Evolutionary conservation across 2,329 filamentous ascomycete genomes (phyloP), one percentile per base, ranked within the genome.

Genomic region (Colletotrichum sp.): DNA sequence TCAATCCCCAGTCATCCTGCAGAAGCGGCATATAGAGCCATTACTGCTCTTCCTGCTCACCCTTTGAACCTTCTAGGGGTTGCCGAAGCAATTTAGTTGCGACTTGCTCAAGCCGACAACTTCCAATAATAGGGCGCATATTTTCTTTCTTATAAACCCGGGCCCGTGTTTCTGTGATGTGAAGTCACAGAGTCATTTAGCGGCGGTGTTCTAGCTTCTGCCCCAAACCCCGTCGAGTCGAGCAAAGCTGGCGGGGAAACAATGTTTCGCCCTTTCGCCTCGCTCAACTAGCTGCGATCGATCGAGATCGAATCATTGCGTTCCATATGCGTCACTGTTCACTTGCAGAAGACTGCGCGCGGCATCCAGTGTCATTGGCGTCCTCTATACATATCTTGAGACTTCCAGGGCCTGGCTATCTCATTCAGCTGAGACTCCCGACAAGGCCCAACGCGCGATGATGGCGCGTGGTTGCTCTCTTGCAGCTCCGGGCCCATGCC

Each of bases 341-440:
- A 43, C 18, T 8, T 5, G 38, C 38, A 6, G 38, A 43, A 43
- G 38, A 43, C 38, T n/a, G 18, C 18, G 38, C 38, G 18, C 5
- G 5, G 1, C 16, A n/a, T n/a, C 8, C 38, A 10, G 1, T 12
- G 5, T n/a, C 9, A 3, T n/a, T 2, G 38, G 38, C 0, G 3
- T n/a, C 38, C 18, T 2, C 24, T 24, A 24, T 24, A 24, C 24
- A 24, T 24, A 8, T 43, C 38, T 2, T 43, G 18, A 5, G 18
- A 43, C 38, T 43, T 43, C 8, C 38, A 43, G 18, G 3, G 38
- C 18, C 38, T n/a, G 0, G 38, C 38, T 12, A 18, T 43, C 18
- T 8, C 5, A 13, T 13, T 13, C 32, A 13, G 12, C 12, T 32
- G 12, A 6, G 12, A 13, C 5, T 13, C 32, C 34, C 15, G 15